Conservation (phyloP, 2,329 filamentous ascomycete genomes). For the Capronia americana region DNA sequence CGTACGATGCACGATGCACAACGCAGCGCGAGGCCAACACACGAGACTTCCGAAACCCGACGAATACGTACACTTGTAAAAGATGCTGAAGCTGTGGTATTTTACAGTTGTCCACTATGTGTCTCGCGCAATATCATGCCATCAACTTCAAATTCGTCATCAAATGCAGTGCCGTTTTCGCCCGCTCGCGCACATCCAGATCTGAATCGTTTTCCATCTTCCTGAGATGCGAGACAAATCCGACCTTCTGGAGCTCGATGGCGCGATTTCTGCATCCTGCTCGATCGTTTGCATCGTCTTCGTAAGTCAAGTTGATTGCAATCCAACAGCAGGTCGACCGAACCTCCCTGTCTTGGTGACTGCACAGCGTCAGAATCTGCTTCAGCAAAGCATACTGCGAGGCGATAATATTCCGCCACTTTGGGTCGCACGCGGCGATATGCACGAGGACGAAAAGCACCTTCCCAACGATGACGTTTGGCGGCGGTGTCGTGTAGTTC, state of each 20-base stretch:
- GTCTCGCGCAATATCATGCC: constrained; percentile 9
- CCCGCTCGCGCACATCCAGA: constrained; percentile 81
- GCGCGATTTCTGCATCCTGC: constrained; percentile 67
- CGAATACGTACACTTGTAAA: background rate
- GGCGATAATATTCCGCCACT: constrained; percentile 78
- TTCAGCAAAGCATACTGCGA: constrained; percentile 77
- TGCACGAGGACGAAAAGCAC: constrained; percentile 86
- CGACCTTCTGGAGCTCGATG: constrained; percentile 71
- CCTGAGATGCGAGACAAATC: constrained; percentile 71
- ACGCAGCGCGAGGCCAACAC: background rate
- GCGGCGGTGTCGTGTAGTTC: constrained; percentile 43
- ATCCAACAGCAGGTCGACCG: constrained; percentile 82
- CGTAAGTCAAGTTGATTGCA: constrained; percentile 82
- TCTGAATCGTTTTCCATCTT: constrained; percentile 72
- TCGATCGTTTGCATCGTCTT: constrained; percentile 69
- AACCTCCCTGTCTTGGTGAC: constrained; percentile 74
- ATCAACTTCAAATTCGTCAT: constrained; percentile 37
- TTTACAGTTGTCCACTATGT: background rate
- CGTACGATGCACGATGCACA: background rate
- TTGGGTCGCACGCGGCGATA: constrained; percentile 79
- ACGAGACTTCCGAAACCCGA: background rate
- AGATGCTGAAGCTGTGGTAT: background rate
- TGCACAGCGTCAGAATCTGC: constrained; percentile 74
- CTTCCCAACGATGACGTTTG: constrained; percentile 72
- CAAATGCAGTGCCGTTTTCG: constrained; percentile 78